Base-by-base conservation (phyloP, 2,329 filamentous ascomycete genomes). In the Hypomyces perniciosus region DNA sequence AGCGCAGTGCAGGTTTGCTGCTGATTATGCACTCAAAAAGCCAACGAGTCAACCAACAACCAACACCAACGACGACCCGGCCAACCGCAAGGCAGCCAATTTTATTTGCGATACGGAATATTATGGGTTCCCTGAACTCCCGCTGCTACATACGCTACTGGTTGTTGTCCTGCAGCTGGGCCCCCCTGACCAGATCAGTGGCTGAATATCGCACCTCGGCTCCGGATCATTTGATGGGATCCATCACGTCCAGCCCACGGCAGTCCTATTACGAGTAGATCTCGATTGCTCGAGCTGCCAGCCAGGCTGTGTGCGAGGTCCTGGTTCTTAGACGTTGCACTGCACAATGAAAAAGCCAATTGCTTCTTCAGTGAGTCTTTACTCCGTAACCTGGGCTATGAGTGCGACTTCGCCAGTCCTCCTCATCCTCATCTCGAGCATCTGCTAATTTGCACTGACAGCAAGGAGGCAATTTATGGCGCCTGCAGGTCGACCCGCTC, bases 401-500 rank as follows among this genome's bases (percentile, higher is more conserved):
- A 20, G 20, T 20, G 20, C 20, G 20, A 20, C 20, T 20, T 20
- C 20, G 20, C 20, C 20, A 20, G 20, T 20, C 20, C 20, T 20
- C 20, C 20, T 20, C 20, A 20, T 20, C 20, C 20, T 20, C 20
- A 20, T 20, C 20, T 20, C 20, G 8, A 12, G 33, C 33, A 8
- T 12, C 8, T 26, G 38, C 38, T 41, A 26, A 41, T 12, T 41
- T 26, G 20, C 38, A 41, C 12, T 28, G 26, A 29, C 41, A 46
- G 26, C 35, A 50, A 53, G 51, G 51, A 53, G 41, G 46, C 51
- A 53, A 53, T 49, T 53, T 53, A 50, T 37, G 27, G 45, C 44
- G 37, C 39, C 49, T 51, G 49, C 44, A 51, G n/a, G 33, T 30
- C 28, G 51, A 53, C 47, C 51, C 50, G 50, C 50, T 49, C 38